Evolutionary conservation across 768 basidiomycete species (phyloP).

Genomic region (Pleurotus eryngii): DNA sequence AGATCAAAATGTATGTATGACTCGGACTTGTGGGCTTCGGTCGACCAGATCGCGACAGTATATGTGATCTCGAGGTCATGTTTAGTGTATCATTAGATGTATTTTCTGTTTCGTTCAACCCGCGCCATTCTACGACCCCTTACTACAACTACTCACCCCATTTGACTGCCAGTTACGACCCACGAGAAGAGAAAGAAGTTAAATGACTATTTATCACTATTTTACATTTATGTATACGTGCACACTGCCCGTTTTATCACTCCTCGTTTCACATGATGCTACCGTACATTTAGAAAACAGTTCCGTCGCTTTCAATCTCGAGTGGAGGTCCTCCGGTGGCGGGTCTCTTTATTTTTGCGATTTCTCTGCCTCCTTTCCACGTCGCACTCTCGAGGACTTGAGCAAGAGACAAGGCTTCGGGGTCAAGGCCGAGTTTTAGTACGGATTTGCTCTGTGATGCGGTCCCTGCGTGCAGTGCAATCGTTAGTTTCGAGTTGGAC

Average conservation of each 20-base stretch:
- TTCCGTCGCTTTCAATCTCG: slow-evolving; percentile 27
- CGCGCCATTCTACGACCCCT: not conserved
- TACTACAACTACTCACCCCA: too few relatives aligned
- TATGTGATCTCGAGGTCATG: not conserved
- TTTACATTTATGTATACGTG: not conserved
- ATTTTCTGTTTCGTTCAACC: not conserved
- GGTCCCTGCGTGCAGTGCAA: slow-evolving; percentile 42
- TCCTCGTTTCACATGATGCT: not conserved
- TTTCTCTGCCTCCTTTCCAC: slow-evolving; percentile 95
- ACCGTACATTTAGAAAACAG: slow-evolving; percentile 6
- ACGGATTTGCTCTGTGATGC: slow-evolving; percentile 81
- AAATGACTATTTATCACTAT: slow-evolving; percentile 3
- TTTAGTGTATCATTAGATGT: slow-evolving; percentile 7
- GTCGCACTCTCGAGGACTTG: slow-evolving; percentile 94
- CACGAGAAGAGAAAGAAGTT: not conserved
- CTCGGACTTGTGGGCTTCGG: slow-evolving; percentile 1
- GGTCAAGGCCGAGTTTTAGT: slow-evolving; percentile 57
- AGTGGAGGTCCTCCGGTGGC: slow-evolving; percentile 71
- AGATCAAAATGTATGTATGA: not conserved
- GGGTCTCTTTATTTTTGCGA: slow-evolving; percentile 76
- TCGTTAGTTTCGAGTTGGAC: not conserved
- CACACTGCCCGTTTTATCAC: not conserved
- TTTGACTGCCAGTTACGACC: not conserved
- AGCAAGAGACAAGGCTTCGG: slow-evolving; percentile 56
- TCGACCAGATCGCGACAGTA: slow-evolving; percentile 1